These are phyloP conservation scores for Penicillium rolfsii DNA, from an alignment of 2,329 filamentous ascomycete genomes.

Conservation along the genomic window DNA sequence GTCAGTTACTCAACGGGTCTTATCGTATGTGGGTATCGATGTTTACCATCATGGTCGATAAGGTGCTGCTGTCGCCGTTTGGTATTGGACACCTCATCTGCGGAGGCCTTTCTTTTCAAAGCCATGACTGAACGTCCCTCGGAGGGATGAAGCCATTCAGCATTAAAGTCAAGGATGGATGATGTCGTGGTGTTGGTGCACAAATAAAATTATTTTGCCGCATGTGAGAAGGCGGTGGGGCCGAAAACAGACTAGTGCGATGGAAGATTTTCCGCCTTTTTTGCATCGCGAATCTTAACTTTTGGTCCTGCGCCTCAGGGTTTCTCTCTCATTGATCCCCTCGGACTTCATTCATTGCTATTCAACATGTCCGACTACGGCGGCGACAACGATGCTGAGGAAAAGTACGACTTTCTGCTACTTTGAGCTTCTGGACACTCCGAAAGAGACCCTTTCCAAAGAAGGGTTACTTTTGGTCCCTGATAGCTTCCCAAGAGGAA, in stretches of 20 bases:
- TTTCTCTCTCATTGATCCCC: constrained; percentile 24
- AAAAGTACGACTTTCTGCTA: constrained; percentile 53
- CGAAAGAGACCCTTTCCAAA: constrained; percentile 16
- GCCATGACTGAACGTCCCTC: constrained; percentile 34
- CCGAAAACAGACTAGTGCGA: constrained; percentile 33
- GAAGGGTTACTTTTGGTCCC: constrained; percentile 16
- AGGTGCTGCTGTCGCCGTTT: constrained; percentile 38
- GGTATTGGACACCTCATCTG: constrained; percentile 30
- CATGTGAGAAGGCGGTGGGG: constrained; percentile 36
- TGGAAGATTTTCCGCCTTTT: constrained; percentile 44
- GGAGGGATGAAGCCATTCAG: constrained; percentile 1
- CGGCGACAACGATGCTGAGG: constrained; percentile 66
- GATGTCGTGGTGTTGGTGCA: constrained; percentile 7
- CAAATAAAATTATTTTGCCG: constrained; percentile 40
- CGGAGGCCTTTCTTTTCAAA: constrained; percentile 40
- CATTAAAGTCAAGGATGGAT: background rate
- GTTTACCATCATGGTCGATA: constrained; percentile 37
- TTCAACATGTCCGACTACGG: constrained; percentile 72
- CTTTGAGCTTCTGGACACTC: constrained; percentile 18
- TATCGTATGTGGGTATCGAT: constrained; percentile 10
- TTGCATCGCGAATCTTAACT: constrained; percentile 27
- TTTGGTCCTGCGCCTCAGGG: constrained; percentile 23
- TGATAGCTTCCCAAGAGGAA: constrained; percentile 12
- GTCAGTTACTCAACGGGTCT: constrained; percentile 17
- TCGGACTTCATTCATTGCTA: constrained; percentile 15